Base-by-base conservation (phyloP, 495 filamentous ascomycete genomes). In the Corynascus novoguineensis region DNA sequence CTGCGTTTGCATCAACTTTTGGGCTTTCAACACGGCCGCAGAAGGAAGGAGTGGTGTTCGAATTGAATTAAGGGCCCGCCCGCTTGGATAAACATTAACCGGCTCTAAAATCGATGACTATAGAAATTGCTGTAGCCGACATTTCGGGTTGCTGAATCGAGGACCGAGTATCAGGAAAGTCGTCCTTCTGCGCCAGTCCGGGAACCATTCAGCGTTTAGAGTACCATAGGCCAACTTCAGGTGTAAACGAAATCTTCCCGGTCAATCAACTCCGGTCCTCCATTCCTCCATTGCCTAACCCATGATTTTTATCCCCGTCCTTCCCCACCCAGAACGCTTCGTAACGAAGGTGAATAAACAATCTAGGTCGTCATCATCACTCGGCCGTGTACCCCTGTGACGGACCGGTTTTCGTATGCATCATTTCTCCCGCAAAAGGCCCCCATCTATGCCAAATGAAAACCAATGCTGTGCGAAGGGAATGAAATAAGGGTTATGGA, bases 311-410 rank as follows among this genome's bases (percentile, higher is more conserved):
- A 3, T 7, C 40, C 24, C 54, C 28, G 8, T 9, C 9, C 32
- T 11, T 14, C 24, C 21, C 29, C 19, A 22, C 15, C 53, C 29
- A 37, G 12, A 17, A 34, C 42, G 55, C 34, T 17, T 38, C 35
- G 40, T 31, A 17, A 24, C 1, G 22, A 15, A 49, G 37, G 38
- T 27, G 46, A 55, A 44, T 27, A 51, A 55, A 44, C 46, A 55
- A 44, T 52, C 38, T 51, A 47, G 21, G 50, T 58, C 50, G 28
- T 62, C 50, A 55, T 58, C 55, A 62, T 55, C 53, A 54, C 59
- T 50, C 50, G 37, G 44, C 47, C 50, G 50, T 58, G 27, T 57
- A 24, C 24, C 2, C 19, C 28, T 32, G 15, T 47, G 44, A 11
- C 21, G 35, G 38, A 15, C 22, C 47, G 29, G 41, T 46, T 56